Evolutionary conservation across 75 land plant genomes (phyloP), one percentile per base, ranked within the genome.

Genomic region (Cryptomeria japonica): DNA sequence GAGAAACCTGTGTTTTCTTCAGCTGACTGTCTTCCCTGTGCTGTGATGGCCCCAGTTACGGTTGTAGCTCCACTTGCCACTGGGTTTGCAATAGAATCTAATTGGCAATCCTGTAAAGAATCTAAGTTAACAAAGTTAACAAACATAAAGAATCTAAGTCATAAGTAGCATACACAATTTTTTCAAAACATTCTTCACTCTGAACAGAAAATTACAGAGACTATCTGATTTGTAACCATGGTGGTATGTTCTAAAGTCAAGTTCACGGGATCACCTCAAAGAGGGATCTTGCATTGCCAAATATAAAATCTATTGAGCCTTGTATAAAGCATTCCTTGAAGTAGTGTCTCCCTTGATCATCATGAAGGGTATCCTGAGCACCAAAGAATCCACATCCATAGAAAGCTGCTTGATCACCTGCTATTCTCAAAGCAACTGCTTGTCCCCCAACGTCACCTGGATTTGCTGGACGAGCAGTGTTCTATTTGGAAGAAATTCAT

Each of bases 231-330:
- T 49, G 1, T 12, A 49, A 49, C 53, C 53, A 49, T 49, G 53
- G 53, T 49, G 53, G 55, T 51, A 3, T 12, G 14, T 13, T 51
- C 15, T 51, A 14, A 51, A 51, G 16, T 2, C 34, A 79, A 5
- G 39, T 38, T 4, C 6, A 22, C 19, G 22, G 19, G n/a, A 22
- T 11, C 86, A 95, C 96, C 93, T 91, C 89, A 49, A 87, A 93
- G 47, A 95, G 93, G 0, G 95, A 93, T 87, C 92, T 88, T 31
- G 87, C 96, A 87, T 92, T 92, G 49, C 95, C 93, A 77, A 93
- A 95, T 10, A 95, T 95, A 87, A 93, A 95, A 89, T 95, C 96
- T 16, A 95, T 94, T 31, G 96, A 95, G 49, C 95, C 96, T 72
- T 95, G 87, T 37, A 95, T 92, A 91, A 92, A 93, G 88, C 96